Conservation (phyloP, 768 basidiomycete species). For the Piloderma croceum region DNA sequence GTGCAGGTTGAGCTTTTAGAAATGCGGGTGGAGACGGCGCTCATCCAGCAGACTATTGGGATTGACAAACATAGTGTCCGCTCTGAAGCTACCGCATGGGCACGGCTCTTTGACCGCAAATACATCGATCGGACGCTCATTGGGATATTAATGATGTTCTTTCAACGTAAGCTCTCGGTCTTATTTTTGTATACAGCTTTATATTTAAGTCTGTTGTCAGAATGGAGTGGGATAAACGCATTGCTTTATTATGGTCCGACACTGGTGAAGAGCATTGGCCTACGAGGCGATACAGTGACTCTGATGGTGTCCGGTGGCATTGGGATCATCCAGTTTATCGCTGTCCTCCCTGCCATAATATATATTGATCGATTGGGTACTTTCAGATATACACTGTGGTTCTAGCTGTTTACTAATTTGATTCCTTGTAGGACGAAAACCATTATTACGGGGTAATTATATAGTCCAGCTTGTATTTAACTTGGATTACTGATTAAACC, state of each 20-base stretch:
- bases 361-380: conserved; percentile 63
- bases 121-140: conserved; percentile 61
- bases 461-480: conserved; percentile 1
- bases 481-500: neutral
- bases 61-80: conserved; percentile 13
- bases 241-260: conserved; percentile 78
- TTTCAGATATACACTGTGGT: conserved; percentile 11
- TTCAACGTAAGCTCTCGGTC: conserved; percentile 56
- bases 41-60: conserved; percentile 37
- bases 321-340: conserved; percentile 71
- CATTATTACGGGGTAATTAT: conserved; percentile 47
- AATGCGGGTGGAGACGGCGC: conserved; percentile 61
- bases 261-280: conserved; percentile 57
- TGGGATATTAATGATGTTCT: conserved; percentile 73
- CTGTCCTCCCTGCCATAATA: conserved; percentile 68
- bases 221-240: conserved; percentile 87
- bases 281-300: conserved; percentile 52
- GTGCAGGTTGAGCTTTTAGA: conserved; percentile 68
- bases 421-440: conserved; percentile 50
- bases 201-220: conserved; percentile 30
- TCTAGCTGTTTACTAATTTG: neutral
- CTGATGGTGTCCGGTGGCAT: conserved; percentile 74
- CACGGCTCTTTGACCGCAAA: conserved; percentile 44
- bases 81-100: conserved; percentile 47
- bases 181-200: conserved; percentile 1